phyloP scores from a whole-genome alignment of 225 moss, liverwort and hornwort species.

The Marchantia polymorpha region DNA sequence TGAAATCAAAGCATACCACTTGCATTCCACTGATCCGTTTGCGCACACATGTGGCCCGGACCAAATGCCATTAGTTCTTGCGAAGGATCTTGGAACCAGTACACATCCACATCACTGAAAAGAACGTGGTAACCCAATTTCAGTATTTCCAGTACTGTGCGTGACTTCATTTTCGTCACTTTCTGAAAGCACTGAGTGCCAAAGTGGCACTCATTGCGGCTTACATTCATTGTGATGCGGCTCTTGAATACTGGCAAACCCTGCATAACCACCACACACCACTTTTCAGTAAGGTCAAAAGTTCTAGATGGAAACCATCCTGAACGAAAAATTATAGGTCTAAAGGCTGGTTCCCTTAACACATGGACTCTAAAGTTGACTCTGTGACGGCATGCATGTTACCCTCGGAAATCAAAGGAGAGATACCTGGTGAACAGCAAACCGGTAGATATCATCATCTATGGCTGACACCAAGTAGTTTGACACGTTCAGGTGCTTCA shows the following conservation, averaged over 20 bases:
- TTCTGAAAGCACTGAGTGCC: conserved; percentile 81
- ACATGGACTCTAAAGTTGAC: background rate
- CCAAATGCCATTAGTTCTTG: conserved; percentile 86
- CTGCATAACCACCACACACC: conserved; percentile 49
- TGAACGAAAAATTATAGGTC: background rate
- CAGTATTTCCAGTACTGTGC: conserved; percentile 75
- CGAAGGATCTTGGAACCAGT: conserved; percentile 92
- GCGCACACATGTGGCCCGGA: conserved; percentile 72
- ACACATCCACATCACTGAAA: conserved; percentile 95
- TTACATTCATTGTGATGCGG: conserved; percentile 52
- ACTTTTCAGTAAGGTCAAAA: background rate
- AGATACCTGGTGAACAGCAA: conserved; percentile 79
- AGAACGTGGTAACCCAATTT: conserved; percentile 88
- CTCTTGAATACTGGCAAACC: conserved; percentile 84
- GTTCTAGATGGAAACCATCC: background rate
- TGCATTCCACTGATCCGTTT: conserved; percentile 84
- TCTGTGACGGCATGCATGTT: background rate
- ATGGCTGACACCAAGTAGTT: conserved; percentile 83
- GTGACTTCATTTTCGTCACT: conserved; percentile 93
- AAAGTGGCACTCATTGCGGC: conserved; percentile 93
- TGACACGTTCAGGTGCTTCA: conserved; percentile 69
- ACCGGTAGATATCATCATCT: conserved; percentile 80
- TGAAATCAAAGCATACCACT: conserved; percentile 46
- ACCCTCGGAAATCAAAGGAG: background rate
- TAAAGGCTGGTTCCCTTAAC: background rate